Evolutionary conservation across 2,329 filamentous ascomycete species (phyloP).

Genomic region (Curvularia sp.): DNA sequence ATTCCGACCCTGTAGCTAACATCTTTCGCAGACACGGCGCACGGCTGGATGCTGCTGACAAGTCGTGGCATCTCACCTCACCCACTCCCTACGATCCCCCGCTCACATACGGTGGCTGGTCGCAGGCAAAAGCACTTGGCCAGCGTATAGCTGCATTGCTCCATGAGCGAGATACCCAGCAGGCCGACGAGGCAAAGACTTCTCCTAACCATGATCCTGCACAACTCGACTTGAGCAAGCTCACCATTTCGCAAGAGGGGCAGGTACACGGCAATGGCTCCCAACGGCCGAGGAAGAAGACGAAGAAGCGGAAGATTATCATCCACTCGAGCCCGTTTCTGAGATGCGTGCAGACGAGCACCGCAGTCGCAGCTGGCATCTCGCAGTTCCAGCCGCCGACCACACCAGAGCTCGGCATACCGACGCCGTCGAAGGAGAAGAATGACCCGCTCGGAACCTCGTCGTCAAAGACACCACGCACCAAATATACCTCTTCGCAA

Average conservation of each 20-base stretch:
- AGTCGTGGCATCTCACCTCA: constrained; percentile 91
- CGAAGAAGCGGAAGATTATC: constrained; percentile 75
- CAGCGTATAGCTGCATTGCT: constrained; percentile 80
- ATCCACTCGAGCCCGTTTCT: constrained; percentile 95
- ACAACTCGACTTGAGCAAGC: constrained; percentile 31
- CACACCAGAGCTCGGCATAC: constrained; percentile 32
- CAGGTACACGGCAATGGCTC: background rate
- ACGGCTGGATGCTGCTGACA: constrained; percentile 91
- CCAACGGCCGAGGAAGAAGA: constrained; percentile 54
- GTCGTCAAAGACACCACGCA: constrained; percentile 24
- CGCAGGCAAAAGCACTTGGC: constrained; percentile 82
- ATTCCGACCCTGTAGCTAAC: constrained; percentile 24
- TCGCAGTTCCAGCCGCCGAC: constrained; percentile 65
- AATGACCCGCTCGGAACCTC: constrained; percentile 21
- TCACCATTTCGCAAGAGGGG: constrained; percentile 24
- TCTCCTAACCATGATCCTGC: constrained; percentile 29
- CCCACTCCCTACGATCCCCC: constrained; percentile 95
- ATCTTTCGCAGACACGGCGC: constrained; percentile 75
- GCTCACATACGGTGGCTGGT: constrained; percentile 92
- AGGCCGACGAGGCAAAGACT: constrained; percentile 48
- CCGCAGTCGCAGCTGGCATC: constrained; percentile 86
- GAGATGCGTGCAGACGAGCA: constrained; percentile 89
- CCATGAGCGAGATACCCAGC: constrained; percentile 57
- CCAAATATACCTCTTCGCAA: constrained; percentile 30
- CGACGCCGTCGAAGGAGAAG: constrained; percentile 28